A percentile compares a stretch with the other conserved stretches of the same genome.
Evolutionary conservation across 768 basidiomycete species (phyloP).

Genomic region (Rhodotorula toruloides): DNA sequence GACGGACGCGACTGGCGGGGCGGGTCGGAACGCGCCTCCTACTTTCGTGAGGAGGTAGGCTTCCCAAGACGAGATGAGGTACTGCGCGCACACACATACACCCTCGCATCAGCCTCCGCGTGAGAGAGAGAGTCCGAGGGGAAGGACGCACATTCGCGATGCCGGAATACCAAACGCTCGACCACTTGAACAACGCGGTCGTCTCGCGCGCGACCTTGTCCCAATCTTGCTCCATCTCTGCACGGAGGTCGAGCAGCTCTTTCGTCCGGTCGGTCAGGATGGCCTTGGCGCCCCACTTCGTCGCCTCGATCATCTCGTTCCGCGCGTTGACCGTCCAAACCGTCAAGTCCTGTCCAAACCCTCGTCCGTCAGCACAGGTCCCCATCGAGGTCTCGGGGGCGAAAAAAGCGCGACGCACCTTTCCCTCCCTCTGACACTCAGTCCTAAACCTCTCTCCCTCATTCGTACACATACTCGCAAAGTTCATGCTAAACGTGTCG

Average conservation of each 20-base stretch:
- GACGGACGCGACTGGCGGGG: constrained; percentile 4
- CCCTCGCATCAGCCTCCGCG: not conserved
- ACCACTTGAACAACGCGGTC: constrained; percentile 17
- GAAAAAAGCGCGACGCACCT: constrained; percentile 18
- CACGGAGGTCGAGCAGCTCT: constrained; percentile 39
- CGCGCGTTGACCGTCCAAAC: constrained; percentile 94
- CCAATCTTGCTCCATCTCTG: constrained; percentile 38
- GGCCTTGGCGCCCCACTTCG: constrained; percentile 65
- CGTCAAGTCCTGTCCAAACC: constrained; percentile 59
- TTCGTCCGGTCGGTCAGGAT: constrained; percentile 64
- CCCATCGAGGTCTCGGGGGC: no score
- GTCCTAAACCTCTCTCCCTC: constrained; percentile 68
- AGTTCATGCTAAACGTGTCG: constrained; percentile 78
- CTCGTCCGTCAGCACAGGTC: no score
- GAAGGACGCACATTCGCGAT: constrained; percentile 23
- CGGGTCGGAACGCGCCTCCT: constrained; percentile 13
- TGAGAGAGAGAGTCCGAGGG: not conserved
- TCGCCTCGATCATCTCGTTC: constrained; percentile 48
- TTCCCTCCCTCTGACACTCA: constrained; percentile 61
- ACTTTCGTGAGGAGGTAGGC: constrained; percentile 28
- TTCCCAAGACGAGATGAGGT: constrained; percentile 31
- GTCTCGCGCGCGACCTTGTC: constrained; percentile 30
- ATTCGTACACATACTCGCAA: constrained; percentile 61
- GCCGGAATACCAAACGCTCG: constrained; percentile 22
- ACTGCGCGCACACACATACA: not conserved